Percentiles rank a stretch among this genome's conserved stretches.
These are phyloP conservation scores for Teunomyces funiuensis DNA, from an alignment of 805 yeast species.

Conservation along the genomic window DNA sequence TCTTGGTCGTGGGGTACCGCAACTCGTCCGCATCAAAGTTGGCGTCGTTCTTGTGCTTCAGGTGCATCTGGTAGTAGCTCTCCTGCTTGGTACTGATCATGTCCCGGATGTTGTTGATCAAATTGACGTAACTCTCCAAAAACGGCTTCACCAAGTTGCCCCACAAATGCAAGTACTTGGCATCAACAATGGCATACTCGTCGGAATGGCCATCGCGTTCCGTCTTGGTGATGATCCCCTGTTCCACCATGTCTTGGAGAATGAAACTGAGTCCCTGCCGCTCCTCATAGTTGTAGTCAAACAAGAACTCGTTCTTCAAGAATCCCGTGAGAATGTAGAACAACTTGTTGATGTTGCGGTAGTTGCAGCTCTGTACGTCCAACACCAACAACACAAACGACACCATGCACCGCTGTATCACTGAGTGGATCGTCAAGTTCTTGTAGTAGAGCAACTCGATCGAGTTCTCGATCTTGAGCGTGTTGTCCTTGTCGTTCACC, in stretches of 20 bases:
- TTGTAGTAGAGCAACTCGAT: conserved; percentile 59
- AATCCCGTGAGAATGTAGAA: conserved; percentile 38
- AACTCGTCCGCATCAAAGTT: conserved; percentile 14
- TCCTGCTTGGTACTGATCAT: conserved; percentile 15
- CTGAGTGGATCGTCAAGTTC: conserved; percentile 54
- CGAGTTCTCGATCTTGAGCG: conserved; percentile 43
- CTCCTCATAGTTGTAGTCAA: conserved; percentile 38
- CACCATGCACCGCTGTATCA: conserved; percentile 51
- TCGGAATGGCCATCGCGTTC: conserved; percentile 16
- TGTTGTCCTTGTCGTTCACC: conserved; percentile 21
- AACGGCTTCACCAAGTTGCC: conserved; percentile 35
- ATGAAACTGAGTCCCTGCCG: conserved; percentile 28
- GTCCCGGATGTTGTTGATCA: conserved; percentile 17
- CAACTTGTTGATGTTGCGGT: conserved; percentile 23
- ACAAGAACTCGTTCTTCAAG: conserved; percentile 42
- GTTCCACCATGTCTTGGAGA: conserved; percentile 22
- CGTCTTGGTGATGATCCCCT: conserved; percentile 14
- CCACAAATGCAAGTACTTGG: conserved; percentile 21
- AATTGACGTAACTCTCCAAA: conserved; percentile 31
- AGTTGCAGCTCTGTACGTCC: conserved; percentile 6
- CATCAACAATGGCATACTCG: conserved; percentile 21
- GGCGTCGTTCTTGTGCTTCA: conserved; percentile 5
- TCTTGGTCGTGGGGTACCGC: conserved; percentile 32
- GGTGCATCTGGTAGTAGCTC: conserved; percentile 13
- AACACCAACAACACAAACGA: conserved; percentile 26